Base-by-base conservation (phyloP, 2,329 filamentous ascomycete species). In the Plenodomus biglobosus region DNA sequence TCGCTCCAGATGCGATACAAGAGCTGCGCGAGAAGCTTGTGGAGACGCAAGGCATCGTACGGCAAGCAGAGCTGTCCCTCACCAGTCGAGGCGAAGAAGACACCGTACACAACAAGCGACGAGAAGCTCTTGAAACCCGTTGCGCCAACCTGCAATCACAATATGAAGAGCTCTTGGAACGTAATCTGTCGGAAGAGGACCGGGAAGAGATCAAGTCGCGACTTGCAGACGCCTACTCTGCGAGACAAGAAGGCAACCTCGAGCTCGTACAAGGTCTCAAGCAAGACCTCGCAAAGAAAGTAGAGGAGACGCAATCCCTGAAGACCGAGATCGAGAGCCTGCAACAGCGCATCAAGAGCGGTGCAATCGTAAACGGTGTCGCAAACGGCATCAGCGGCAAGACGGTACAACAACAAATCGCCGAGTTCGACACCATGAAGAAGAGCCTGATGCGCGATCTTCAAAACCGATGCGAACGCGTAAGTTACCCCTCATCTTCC, bases 371-470 rank as follows among this genome's bases (percentile, higher is more conserved):
- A 20, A 90, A 85, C 55, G 84, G 84, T 37, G 73, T 76, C 17
- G 71, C 75, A 2, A 75, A 78, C 42, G 74, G 86, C 68, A 72
- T 72, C 53, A 90, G 89, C 64, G 88, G 88, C 80, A 96, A 96
- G 81, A 95, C 90, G 11, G 84, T 97, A 38, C 91, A 95, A 71
- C 92, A 99, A 76, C 94, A 97, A 76, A 95, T 99, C 73, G 90
- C 92, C 49, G 94, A 99, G 71, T 99, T 99, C 64, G 94, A 99
- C 73, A 88, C 90, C 50, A 99, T 99, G 92, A 99, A 99, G 85
- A 99, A 99, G 84, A 95, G 89, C 59, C 80, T 99, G 61, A 99
- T 99, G 94, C 89, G 94, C 48, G 94, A 99, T 74, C 79, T 99
- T 58, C 94, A 99, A 75, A 97, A 99, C 78, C 87, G 94, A 53